Conservation (phyloP, 306 rosid species). For the Fragaria ananassa region DNA sequence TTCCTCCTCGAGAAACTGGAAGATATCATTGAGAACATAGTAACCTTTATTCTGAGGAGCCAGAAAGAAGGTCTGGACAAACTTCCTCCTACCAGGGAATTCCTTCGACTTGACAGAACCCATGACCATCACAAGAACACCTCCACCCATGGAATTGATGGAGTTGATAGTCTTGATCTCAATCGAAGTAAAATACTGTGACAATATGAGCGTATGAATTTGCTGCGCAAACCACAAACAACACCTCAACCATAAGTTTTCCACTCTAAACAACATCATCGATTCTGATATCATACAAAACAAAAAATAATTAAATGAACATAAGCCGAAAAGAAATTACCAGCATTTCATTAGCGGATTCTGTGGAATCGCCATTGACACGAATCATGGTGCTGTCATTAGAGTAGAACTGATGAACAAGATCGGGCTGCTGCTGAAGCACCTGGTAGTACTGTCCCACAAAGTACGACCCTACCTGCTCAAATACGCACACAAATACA, state of each 20-base stretch:
- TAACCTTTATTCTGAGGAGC: constrained; percentile 94
- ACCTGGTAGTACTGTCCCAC: constrained; percentile 79
- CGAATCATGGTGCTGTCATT: constrained; percentile 68
- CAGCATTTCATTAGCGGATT: constrained; percentile 55
- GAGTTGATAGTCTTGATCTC: constrained; percentile 89
- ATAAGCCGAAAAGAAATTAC: constrained; percentile 20
- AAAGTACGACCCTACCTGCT: constrained; percentile 89
- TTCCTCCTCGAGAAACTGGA: constrained; percentile 68
- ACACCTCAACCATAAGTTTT: not conserved
- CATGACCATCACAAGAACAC: constrained; percentile 84
- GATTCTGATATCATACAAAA: not conserved
- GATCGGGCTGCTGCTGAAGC: constrained; percentile 72
- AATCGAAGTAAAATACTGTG: constrained; percentile 59
- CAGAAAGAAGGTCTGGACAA: constrained; percentile 81
- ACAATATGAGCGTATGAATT: constrained; percentile 60
- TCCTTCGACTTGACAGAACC: constrained; percentile 79
- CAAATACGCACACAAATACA: not conserved
- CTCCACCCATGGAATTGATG: constrained; percentile 80
- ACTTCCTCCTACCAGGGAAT: constrained; percentile 55
- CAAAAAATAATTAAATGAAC: not conserved
- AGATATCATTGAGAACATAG: constrained; percentile 80
- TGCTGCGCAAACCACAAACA: constrained; percentile 57
- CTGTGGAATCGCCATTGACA: constrained; percentile 54
- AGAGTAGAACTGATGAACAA: constrained; percentile 76
- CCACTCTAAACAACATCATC: not conserved